Evolutionary conservation across 768 basidiomycete species (phyloP), one percentile per base, ranked within the genome.

Genomic region (Tulasnella sp.): DNA sequence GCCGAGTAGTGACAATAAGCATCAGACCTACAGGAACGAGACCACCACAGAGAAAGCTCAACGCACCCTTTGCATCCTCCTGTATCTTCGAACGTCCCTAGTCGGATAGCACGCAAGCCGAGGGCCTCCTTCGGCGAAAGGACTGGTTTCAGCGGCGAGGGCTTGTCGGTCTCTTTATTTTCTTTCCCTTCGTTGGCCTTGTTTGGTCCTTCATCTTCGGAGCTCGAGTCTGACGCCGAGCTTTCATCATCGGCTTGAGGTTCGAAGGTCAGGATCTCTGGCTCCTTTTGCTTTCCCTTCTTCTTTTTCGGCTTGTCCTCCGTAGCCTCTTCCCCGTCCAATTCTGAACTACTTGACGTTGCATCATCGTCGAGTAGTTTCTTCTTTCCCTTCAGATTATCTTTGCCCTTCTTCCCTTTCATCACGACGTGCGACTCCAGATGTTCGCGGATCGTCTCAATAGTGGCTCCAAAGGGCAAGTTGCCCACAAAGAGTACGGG

Each of bases 11-110:
- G 40, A 40, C 40, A 40, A 1, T 90, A 92, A 16, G 89, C 86
- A 0, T 94, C 46, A 29, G 1, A 10, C 35, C 42, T 35, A 48
- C 42, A 26, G 39, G 29, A 44, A 32, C 32, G 46, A 10, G 79
- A 71, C 11, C 5, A 15, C 40, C 11, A 40, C 40, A 77, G 75
- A 37, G 73, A 35, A 77, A 44, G 32, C 20, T 29, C 32, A 1
- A 86, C 88, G 78, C 82, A 98, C 97, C 97, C 97, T 87, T 99
- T 99, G 85, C 97, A 99, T 75, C 89, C 85, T 11, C 97, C 98
- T 72, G 90, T 93, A 84, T 99, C 97, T 83, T 98, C 95, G 81
- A 99, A 99, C 23, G 96, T 96, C 5, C 95, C 96, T 89, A 99
- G 88, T 7, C 97, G 90, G 39, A 99, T 86, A 83, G 95, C 95